Percentiles rank a stretch among this genome's conserved stretches.
Conservation (phyloP, 345 rosid species). For the Corchorus capsularis region DNA sequence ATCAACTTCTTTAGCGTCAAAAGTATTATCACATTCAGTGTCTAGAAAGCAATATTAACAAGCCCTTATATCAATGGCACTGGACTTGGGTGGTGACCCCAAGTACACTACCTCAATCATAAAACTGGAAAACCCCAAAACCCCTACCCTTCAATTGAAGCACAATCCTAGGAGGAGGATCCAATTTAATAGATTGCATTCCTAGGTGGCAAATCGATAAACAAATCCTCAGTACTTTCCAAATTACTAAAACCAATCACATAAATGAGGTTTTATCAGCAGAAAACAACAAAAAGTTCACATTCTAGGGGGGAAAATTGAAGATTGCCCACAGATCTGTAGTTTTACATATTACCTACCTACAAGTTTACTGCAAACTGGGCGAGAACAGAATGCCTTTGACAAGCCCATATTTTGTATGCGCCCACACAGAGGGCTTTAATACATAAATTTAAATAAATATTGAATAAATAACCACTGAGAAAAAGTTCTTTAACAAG, state of each 20-base stretch:
- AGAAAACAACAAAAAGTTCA: not conserved
- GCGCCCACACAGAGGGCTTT: no score
- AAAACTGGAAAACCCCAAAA: not conserved
- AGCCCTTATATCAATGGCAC: no score
- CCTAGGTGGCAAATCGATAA: not conserved
- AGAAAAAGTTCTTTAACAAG: not conserved
- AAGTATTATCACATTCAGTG: not conserved
- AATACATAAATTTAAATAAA: no score
- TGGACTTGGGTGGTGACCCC: no score
- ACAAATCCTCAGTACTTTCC: not conserved
- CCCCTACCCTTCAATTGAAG: not conserved
- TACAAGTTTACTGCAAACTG: not conserved
- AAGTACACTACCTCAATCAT: no score
- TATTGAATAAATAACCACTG: not conserved
- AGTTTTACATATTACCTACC: not conserved
- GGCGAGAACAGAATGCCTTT: not conserved
- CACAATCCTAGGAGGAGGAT: not conserved
- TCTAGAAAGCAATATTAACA: no score
- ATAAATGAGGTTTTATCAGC: not conserved
- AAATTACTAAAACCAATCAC: not conserved
- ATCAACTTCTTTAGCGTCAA: slow-evolving; percentile 16
- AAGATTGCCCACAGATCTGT: not conserved
- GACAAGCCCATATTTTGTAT: not conserved
- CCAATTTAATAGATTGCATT: not conserved
- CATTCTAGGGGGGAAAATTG: not conserved